A percentile compares a stretch with the other conserved stretches of the same genome.
Conservation (phyloP, 208 protist species). For the Trypanosoma conorhini region DNA sequence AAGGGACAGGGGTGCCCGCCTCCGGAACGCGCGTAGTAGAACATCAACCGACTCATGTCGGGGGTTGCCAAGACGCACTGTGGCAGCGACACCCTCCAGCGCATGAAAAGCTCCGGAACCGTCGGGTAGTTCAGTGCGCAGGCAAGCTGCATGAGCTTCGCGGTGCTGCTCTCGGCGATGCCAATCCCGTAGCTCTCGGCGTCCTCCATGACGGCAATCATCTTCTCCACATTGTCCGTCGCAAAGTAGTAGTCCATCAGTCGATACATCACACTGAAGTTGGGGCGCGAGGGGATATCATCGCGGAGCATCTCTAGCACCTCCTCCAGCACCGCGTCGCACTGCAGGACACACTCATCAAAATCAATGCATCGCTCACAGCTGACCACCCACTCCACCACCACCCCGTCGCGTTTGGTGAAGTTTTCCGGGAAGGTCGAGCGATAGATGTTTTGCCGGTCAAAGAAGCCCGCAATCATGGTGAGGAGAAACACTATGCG, state of each 20-base stretch:
- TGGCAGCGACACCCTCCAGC: conserved; percentile 75
- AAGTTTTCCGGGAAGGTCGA: conserved; percentile 75
- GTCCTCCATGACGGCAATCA: conserved; percentile 91
- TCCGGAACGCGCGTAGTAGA: conserved; percentile 82
- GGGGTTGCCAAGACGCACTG: conserved; percentile 90
- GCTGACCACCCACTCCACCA: conserved; percentile 85
- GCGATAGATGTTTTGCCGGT: conserved; percentile 87
- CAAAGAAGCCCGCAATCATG: conserved; percentile 91
- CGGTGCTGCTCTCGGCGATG: conserved; percentile 86
- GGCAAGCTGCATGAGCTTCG: conserved; percentile 91
- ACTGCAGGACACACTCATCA: conserved; percentile 86
- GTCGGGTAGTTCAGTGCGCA: conserved; percentile 83
- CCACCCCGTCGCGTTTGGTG: conserved; percentile 81
- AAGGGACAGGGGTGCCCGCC: conserved; percentile 76
- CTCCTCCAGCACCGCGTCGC: conserved; percentile 85
- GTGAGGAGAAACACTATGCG: conserved; percentile 85
- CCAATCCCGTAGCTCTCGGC: conserved; percentile 62
- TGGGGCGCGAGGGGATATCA: conserved; percentile 70
- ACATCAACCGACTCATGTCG: conserved; percentile 89
- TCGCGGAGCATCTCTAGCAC: conserved; percentile 70
- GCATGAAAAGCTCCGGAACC: conserved; percentile 79
- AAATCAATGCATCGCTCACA: conserved; percentile 75
- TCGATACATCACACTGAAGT: conserved; percentile 85
- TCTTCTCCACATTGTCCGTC: conserved; percentile 90
- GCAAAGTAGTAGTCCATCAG: conserved; percentile 93